A percentile compares a stretch with the other conserved stretches of the same genome.
Conservation (phyloP, 768 basidiomycete species). For the Lactarius sanguifluus region DNA sequence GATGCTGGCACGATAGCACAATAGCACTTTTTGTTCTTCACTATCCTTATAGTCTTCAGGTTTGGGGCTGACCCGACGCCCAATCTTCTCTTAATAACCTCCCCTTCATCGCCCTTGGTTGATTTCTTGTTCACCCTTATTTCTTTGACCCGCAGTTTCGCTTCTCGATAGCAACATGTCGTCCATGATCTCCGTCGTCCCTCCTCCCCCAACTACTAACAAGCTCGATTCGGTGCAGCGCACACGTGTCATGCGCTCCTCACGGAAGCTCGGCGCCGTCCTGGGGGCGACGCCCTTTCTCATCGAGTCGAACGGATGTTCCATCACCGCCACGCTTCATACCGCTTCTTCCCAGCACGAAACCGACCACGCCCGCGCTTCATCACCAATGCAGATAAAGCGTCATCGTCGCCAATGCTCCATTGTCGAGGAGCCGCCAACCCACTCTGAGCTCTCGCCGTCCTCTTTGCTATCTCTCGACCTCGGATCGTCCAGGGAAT, state of each 20-base stretch:
- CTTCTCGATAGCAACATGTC: neutral
- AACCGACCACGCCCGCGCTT: neutral
- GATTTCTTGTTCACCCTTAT: neutral
- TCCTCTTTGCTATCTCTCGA: conserved; percentile 14
- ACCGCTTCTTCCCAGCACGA: neutral
- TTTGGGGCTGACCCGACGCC: conserved; percentile 5
- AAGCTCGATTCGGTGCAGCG: conserved; percentile 27
- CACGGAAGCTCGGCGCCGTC: conserved; percentile 29
- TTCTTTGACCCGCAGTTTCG: neutral
- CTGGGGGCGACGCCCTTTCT: conserved; percentile 29
- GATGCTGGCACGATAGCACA: neutral
- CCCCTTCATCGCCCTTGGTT: neutral
- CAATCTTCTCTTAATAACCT: neutral
- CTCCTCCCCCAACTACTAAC: conserved; percentile 22
- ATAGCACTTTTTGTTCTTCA: conserved; percentile 7
- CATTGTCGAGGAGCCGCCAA: neutral
- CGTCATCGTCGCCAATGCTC: conserved; percentile 22
- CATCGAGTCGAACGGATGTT: conserved; percentile 23
- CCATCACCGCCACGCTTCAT: conserved; percentile 2
- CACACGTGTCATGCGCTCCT: conserved; percentile 27
- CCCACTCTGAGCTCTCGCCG: conserved; percentile 9
- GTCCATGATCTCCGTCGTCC: neutral
- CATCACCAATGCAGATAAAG: conserved; percentile 8
- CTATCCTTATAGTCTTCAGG: neutral
- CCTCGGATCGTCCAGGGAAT: conserved; percentile 31